Evolutionary conservation across 1,284 basidiomycete genomes (phyloP), one percentile per base, ranked within the genome.

Genomic region (Austropuccinia psidii): DNA sequence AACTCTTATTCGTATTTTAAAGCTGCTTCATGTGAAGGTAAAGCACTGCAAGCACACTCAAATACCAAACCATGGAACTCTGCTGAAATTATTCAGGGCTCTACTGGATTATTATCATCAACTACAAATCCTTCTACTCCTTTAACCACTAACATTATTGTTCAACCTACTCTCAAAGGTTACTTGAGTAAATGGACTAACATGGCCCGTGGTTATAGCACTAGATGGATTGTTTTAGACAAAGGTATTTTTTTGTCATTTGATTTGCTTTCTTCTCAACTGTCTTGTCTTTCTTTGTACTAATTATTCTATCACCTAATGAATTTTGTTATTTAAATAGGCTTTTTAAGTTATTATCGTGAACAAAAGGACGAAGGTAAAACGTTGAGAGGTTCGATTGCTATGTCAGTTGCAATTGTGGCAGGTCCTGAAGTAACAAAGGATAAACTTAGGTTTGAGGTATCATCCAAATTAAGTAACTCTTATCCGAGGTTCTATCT

Each of bases 151-250:
- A 13, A 52, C 27, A 33, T 4, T 19, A 13, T 31, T 17, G 35
- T 7, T 58, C 87, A 88, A 1, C 89, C 88, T 0, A 83, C 85
- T 17, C 82, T 93, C 66, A 87, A 86, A 76, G 92, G 92, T 0
- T 93, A 91, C 78, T 83, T 93, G 29, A 90, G 89, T 79, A 95
- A 95, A 81, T 95, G 93, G 80, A 88, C 89, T 4, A 95, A 94
- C 77, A 88, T 94, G 47, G 91, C 91, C 0, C 87, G 88, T 77
- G 93, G 95, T 0, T 97, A 94, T 82, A 89, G 89, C 77, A 90
- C 90, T 0, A 85, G 95, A 0, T 98, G 94, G 93, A 96, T 98
- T 79, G 93, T 97, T 0, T 85, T 98, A 45, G 88, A 90, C 77
- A 87, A 90, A 75, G 95, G 93, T 5, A 84, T 90, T 39, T 82